phyloP scores from a whole-genome alignment of 495 filamentous ascomycete genomes.

The Pseudotulostoma volvatum region DNA sequence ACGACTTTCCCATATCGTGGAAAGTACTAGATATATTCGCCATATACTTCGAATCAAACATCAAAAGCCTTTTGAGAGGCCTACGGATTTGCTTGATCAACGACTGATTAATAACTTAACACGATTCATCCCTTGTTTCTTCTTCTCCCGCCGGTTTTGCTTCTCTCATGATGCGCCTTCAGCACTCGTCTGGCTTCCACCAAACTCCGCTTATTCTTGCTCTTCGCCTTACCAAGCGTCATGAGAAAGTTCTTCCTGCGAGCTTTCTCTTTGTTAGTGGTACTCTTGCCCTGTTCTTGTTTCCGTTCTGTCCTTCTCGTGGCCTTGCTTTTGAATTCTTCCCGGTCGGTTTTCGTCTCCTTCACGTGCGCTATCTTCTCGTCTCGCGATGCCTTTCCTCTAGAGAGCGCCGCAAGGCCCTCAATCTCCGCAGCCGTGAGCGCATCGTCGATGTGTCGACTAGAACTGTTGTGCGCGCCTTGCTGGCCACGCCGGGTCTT shows the following conservation, averaged over 20 bases:
- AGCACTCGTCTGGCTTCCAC: slow-evolving; percentile 62
- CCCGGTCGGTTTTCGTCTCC: slow-evolving; percentile 54
- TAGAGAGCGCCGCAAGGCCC: slow-evolving; percentile 47
- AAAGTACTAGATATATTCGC: no score
- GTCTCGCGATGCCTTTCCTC: slow-evolving; percentile 58
- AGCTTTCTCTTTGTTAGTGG: slow-evolving; percentile 95
- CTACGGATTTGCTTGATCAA: no score
- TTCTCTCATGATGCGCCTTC: slow-evolving; percentile 64
- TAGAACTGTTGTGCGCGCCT: slow-evolving; percentile 22
- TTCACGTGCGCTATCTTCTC: slow-evolving; percentile 64
- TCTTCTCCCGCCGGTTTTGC: slow-evolving; percentile 70
- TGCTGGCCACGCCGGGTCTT: slow-evolving; percentile 22
- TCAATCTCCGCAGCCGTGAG: slow-evolving; percentile 80
- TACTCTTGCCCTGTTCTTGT: slow-evolving; percentile 74
- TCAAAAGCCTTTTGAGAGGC: no score
- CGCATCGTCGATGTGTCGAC: slow-evolving; percentile 61
- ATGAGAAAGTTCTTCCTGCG: slow-evolving; percentile 96
- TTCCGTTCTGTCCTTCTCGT: slow-evolving; percentile 72
- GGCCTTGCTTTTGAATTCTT: slow-evolving; percentile 65
- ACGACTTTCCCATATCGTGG: no score
- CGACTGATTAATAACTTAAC: no score
- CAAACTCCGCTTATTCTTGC: slow-evolving; percentile 84
- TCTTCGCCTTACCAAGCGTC: slow-evolving; percentile 87
- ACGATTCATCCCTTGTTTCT: slow-evolving; percentile 37
- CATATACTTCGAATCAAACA: no score